phyloP scores from a whole-genome alignment of 345 rosid species.

The Anacardium occidentale region DNA sequence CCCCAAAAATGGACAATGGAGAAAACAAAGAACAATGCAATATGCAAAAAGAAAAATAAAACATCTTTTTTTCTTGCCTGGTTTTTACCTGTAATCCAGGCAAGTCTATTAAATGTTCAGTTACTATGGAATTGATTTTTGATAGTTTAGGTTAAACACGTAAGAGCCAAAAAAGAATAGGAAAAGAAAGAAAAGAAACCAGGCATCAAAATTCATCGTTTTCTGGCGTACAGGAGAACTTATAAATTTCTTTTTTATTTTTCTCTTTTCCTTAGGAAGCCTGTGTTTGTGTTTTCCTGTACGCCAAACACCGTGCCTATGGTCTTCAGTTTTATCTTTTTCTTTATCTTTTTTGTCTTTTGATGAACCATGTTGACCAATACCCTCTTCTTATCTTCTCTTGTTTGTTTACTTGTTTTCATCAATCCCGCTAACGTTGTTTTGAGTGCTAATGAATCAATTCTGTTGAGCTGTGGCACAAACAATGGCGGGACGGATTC shows the following conservation, averaged over 20 bases:
- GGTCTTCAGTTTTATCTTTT: too few relatives aligned
- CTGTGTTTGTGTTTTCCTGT: slow-evolving; percentile 29
- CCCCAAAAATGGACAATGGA: slow-evolving; percentile 32
- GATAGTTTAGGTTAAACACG: slow-evolving; percentile 6
- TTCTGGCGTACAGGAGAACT: slow-evolving; percentile 33
- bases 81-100: slow-evolving; percentile 38
- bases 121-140: slow-evolving; percentile 21
- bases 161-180: too few relatives aligned
- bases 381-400: slow-evolving; percentile 20
- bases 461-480: slow-evolving; percentile 55
- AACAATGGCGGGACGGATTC: slow-evolving; percentile 41
- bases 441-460: slow-evolving; percentile 18
- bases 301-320: slow-evolving; percentile 8
- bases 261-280: neutral
- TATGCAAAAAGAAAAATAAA: slow-evolving; percentile 28
- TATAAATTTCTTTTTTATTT: neutral
- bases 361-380: slow-evolving; percentile 39
- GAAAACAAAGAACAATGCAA: neutral
- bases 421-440: slow-evolving; percentile 21
- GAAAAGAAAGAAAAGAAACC: neutral
- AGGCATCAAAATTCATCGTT: neutral
- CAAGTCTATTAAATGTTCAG: slow-evolving; percentile 13
- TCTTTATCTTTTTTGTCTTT: neutral
- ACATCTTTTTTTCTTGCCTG: slow-evolving; percentile 40
- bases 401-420: slow-evolving; percentile 31